Percentiles rank a stretch among this genome's conserved stretches.
Conservation (phyloP, 2,329 filamentous ascomycete genomes). For the Parascedosporium putredinis region DNA sequence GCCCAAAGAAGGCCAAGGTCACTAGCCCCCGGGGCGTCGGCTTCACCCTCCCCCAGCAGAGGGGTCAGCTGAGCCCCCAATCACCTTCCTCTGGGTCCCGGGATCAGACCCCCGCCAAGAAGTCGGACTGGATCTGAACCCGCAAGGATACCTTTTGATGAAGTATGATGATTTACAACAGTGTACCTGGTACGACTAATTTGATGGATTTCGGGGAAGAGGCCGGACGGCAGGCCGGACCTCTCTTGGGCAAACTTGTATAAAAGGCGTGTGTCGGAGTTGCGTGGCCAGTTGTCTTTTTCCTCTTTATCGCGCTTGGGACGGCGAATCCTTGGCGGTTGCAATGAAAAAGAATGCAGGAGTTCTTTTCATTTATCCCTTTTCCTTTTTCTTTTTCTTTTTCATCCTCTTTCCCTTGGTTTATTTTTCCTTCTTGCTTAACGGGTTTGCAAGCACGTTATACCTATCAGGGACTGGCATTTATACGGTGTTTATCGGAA, state of each 20-base stretch:
- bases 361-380: background rate
- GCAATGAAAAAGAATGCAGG: background rate
- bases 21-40: constrained; percentile 34
- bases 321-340: background rate
- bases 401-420: background rate
- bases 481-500: constrained; percentile 6
- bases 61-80: background rate
- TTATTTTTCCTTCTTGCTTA: background rate
- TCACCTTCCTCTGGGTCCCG: background rate
- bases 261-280: constrained; percentile 1
- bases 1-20: constrained; percentile 24
- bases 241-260: too few species aligned
- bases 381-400: background rate
- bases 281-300: constrained; percentile 2
- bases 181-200: background rate
- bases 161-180: constrained; percentile 3
- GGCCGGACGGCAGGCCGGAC: too few species aligned
- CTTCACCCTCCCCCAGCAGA: constrained; percentile 18
- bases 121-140: constrained; percentile 22
- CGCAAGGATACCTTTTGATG: background rate
- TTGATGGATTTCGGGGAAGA: background rate
- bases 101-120: constrained; percentile 6
- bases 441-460: background rate
- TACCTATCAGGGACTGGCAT: constrained; percentile 5
- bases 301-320: background rate